A percentile compares a stretch with the other conserved stretches of the same genome.
phyloP scores from a whole-genome alignment of 148 eudicot species.

The Amaranthus cruentus region DNA sequence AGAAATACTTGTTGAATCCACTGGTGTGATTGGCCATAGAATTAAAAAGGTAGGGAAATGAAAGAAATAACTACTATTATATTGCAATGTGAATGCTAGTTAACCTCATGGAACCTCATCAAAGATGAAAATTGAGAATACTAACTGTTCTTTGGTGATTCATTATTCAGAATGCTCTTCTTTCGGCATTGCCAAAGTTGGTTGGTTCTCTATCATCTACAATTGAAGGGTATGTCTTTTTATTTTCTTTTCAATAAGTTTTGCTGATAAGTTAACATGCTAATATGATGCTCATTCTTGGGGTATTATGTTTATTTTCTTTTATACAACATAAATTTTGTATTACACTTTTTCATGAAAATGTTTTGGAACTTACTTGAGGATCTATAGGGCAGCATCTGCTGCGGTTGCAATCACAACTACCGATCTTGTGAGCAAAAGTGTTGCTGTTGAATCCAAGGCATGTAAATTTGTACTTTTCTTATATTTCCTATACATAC shows the following conservation, averaged over 20 bases:
- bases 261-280: background rate
- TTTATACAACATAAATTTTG: background rate
- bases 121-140: background rate
- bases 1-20: constrained; percentile 87
- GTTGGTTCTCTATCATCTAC: constrained; percentile 58
- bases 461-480: constrained; percentile 28
- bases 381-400: constrained; percentile 71
- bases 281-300: background rate
- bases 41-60: constrained; percentile 71
- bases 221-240: constrained; percentile 57
- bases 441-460: constrained; percentile 88
- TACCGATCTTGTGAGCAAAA: constrained; percentile 95
- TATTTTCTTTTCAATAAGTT: constrained; percentile 10
- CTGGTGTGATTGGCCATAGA: constrained; percentile 96
- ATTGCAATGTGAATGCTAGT: background rate
- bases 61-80: background rate
- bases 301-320: background rate
- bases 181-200: constrained; percentile 70
- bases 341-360: background rate
- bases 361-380: constrained; percentile 16
- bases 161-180: constrained; percentile 78
- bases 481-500: background rate
- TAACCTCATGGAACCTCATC: background rate
- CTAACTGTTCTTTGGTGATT: constrained; percentile 6
- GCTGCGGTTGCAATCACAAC: constrained; percentile 99